phyloP scores from a whole-genome alignment of 805 yeast genomes.

The Cyberlindnera galapagoensis region DNA sequence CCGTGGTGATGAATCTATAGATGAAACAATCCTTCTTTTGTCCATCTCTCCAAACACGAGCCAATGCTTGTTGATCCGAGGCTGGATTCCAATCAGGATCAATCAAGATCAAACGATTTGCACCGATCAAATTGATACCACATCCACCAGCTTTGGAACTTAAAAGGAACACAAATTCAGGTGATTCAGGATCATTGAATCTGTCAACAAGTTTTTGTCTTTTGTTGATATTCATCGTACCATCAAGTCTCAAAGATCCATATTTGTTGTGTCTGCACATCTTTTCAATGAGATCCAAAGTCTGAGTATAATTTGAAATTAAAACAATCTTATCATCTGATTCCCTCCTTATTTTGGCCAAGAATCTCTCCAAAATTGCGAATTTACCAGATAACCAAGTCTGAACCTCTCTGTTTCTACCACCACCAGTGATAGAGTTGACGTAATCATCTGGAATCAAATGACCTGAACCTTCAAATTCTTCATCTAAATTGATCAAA shows the following conservation, averaged over 20 bases:
- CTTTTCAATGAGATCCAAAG: conserved; percentile 82
- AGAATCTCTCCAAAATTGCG: conserved; percentile 75
- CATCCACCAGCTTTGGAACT: conserved; percentile 99
- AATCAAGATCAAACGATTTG: conserved; percentile 78
- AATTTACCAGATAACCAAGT: conserved; percentile 86
- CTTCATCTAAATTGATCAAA: conserved; percentile 66
- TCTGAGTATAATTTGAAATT: conserved; percentile 92
- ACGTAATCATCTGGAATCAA: conserved; percentile 73
- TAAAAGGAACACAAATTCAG: conserved; percentile 80
- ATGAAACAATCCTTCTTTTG: conserved; percentile 96
- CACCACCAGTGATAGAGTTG: conserved; percentile 34
- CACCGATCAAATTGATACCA: conserved; percentile 95
- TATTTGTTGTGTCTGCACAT: conserved; percentile 73
- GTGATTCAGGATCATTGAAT: conserved; percentile 84
- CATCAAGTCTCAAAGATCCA: conserved; percentile 81
- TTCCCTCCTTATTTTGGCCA: conserved; percentile 65
- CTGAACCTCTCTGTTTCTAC: conserved; percentile 68
- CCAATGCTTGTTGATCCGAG: conserved; percentile 94
- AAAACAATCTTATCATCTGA: conserved; percentile 93
- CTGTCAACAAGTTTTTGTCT: conserved; percentile 88
- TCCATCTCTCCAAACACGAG: conserved; percentile 98
- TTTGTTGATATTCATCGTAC: conserved; percentile 86
- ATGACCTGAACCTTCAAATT: conserved; percentile 60
- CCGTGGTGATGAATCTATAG: conserved; percentile 89
- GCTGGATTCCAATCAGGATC: conserved; percentile 99